These are phyloP conservation scores for Pyropia haitanensis DNA, from an alignment of 23 red algal genomes.

Conservation along the genomic window DNA sequence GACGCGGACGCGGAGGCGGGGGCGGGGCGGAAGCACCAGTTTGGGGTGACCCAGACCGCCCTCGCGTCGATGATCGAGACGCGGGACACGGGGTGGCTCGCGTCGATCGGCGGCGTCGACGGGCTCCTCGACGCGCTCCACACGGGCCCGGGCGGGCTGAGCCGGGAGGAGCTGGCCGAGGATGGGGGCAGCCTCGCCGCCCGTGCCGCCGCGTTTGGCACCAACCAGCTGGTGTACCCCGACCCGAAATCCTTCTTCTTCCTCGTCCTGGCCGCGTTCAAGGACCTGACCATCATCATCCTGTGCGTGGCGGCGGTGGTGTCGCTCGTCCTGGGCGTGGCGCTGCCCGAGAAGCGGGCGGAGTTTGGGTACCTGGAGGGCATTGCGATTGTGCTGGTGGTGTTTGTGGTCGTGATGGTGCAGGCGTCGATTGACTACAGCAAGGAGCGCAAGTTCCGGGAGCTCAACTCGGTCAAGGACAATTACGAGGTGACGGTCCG, in stretches of 20 bases:
- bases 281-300: conserved; percentile 77
- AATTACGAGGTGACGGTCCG: conserved; percentile 62
- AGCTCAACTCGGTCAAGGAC: conserved; percentile 85
- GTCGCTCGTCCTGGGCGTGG: conserved; percentile 46
- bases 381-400: conserved; percentile 80
- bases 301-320: conserved; percentile 66
- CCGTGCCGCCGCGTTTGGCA: conserved; percentile 26
- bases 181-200: background rate
- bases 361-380: conserved; percentile 83
- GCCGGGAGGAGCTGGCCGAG: no score
- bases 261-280: conserved; percentile 48
- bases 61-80: background rate
- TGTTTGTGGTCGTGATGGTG: conserved; percentile 60
- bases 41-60: background rate
- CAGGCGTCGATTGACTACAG: conserved; percentile 60
- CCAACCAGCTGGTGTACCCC: conserved; percentile 72
- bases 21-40: background rate
- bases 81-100: conserved; percentile 6
- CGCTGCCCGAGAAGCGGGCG: conserved; percentile 41
- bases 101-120: background rate
- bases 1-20: no score
- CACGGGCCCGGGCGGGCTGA: no score
- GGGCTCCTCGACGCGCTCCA: conserved; percentile 1
- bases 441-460: conserved; percentile 72
- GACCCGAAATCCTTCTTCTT: conserved; percentile 44